Evolutionary conservation across 2,329 filamentous ascomycete genomes (phyloP).

Genomic region (Venturia carpophila): DNA sequence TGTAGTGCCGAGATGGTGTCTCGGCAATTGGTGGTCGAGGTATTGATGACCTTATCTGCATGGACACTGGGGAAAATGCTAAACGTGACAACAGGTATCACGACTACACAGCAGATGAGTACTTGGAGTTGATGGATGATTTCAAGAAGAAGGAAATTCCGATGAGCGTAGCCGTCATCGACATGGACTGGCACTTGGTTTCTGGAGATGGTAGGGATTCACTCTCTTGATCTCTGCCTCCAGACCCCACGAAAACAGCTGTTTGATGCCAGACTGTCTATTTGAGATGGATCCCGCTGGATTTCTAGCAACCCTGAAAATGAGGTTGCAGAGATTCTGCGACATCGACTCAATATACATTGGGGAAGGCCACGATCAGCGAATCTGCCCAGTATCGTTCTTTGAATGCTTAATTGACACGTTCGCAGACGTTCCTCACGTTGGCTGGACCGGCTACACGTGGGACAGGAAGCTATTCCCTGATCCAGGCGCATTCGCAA

Average conservation of each 20-base stretch:
- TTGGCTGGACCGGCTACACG: slow-evolving; percentile 54
- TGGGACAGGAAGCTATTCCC: slow-evolving; percentile 55
- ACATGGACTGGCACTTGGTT: slow-evolving; percentile 61
- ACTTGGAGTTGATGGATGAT: slow-evolving; percentile 49
- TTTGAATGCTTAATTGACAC: background rate
- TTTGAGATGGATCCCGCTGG: too few species aligned
- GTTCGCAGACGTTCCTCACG: slow-evolving; percentile 26
- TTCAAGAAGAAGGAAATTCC: slow-evolving; percentile 47
- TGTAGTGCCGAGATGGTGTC: slow-evolving; percentile 47
- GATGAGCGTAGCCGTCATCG: slow-evolving; percentile 50
- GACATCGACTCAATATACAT: too few species aligned
- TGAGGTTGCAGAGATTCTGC: too few species aligned
- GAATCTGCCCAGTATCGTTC: background rate
- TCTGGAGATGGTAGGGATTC: slow-evolving; percentile 15
- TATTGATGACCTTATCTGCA: slow-evolving; percentile 31
- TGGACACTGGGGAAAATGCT: too few species aligned
- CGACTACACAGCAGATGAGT: slow-evolving; percentile 48
- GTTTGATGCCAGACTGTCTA: too few species aligned
- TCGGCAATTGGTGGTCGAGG: slow-evolving; percentile 60
- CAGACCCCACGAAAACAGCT: background rate
- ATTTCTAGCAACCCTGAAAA: too few species aligned
- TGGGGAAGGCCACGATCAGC: too few species aligned
- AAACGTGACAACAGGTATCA: slow-evolving; percentile 41
- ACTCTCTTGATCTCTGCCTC: background rate
- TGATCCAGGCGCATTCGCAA: slow-evolving; percentile 45